Evolutionary conservation across 2,329 filamentous ascomycete species (phyloP), one percentile per base, ranked within the genome.

Genomic region (Ophiostoma quercus): DNA sequence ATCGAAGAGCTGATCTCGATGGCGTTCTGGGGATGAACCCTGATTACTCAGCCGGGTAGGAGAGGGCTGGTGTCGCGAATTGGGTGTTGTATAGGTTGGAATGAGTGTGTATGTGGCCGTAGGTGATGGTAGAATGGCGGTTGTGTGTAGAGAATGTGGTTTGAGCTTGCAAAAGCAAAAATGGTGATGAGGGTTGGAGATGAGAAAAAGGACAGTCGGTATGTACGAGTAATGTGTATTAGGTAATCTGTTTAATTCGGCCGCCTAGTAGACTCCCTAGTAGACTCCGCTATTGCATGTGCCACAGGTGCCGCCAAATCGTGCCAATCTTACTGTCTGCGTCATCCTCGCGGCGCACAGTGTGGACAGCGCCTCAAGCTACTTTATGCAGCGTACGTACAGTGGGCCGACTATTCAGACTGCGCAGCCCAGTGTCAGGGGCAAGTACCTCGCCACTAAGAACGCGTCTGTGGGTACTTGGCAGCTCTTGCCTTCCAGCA

Each of bases 251-350:
- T 65, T 57, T 65, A 65, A 69, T 67, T 67, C 68, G 63, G 68
- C 34, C 47, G 68, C 68, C 68, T 69, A 69, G 68, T 37, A 25
- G 63, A 37, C 34, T 41, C 41, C 67, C 63, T 69, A 69, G 68
- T 51, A 25, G 63, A 37, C 34, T 41, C 41, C 67, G 68, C 47
- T 57, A n/a, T 29, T 29, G 51, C 41, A 62, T 47, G 19, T 47
- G 68, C n/a, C 22, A 51, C 22, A 60, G 25, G 68, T 47, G 34
- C 51, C 47, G 37, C 43, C 16, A 47, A n/a, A 47, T 47, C 43
- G 43, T 47, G 47, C 63, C 68, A 67, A 51, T 67, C 34, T 67
- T 62, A 37, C 47, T 29, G 57, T 16, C 57, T 62, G 57, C 57
- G 57, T 62, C 57, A 62, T 62, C 57, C 22, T 57, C 22, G 57